phyloP scores from a whole-genome alignment of 1,284 basidiomycete species.

The Ustilago curta region DNA sequence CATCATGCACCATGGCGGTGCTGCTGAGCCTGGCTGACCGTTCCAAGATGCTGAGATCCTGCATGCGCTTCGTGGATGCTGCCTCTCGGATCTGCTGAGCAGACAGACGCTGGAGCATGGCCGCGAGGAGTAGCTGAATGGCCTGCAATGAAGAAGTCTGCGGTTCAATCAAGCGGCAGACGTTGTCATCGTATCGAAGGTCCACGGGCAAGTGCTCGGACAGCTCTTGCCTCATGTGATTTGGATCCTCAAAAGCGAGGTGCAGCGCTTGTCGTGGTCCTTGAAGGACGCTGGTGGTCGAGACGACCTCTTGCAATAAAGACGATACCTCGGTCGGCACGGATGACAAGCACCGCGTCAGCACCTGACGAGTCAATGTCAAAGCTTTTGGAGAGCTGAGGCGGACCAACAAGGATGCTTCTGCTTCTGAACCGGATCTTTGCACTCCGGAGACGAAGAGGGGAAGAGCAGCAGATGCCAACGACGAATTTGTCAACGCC shows the following conservation, averaged over 20 bases:
- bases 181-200: constrained; percentile 44
- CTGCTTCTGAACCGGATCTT: constrained; percentile 15
- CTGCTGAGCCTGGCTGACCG: constrained; percentile 37
- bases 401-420: constrained; percentile 24
- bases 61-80: constrained; percentile 33
- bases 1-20: constrained; percentile 31
- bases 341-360: constrained; percentile 8
- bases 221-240: constrained; percentile 21
- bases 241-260: constrained; percentile 7
- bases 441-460: constrained; percentile 15
- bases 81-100: constrained; percentile 17
- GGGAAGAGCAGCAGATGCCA: constrained; percentile 28
- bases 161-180: constrained; percentile 19
- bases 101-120: constrained; percentile 23
- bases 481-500: constrained; percentile 23
- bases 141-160: constrained; percentile 5
- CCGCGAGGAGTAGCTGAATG: constrained; percentile 24
- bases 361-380: constrained; percentile 15
- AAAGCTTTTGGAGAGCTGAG: constrained; percentile 26
- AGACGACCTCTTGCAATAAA: constrained; percentile 24
- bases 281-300: constrained; percentile 7
- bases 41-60: constrained; percentile 45
- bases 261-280: constrained; percentile 6
- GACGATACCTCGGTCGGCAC: constrained; percentile 4
- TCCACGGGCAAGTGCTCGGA: constrained; percentile 24